These are phyloP conservation scores for Candida suzukii DNA, from an alignment of 805 yeast species.

Conservation along the genomic window DNA sequence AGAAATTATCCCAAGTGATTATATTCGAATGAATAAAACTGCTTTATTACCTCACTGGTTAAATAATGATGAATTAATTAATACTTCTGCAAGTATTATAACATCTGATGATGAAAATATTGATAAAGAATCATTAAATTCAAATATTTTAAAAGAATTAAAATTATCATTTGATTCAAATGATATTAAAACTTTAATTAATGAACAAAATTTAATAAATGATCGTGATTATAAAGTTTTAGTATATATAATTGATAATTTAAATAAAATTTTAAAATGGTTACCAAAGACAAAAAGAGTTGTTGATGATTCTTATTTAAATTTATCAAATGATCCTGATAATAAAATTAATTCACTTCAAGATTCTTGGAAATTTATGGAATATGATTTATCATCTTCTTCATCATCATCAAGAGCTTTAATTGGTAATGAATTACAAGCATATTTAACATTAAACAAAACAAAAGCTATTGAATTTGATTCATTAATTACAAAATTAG, in stretches of 20 bases:
- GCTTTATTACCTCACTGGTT: slow-evolving; percentile 27
- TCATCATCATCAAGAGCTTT: neutral
- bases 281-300: slow-evolving; percentile 46
- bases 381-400: slow-evolving; percentile 1
- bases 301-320: no score
- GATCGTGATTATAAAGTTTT: slow-evolving; percentile 41
- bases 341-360: slow-evolving; percentile 16
- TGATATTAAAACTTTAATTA: slow-evolving; percentile 26
- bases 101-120: slow-evolving; percentile 9
- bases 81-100: slow-evolving; percentile 26
- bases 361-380: slow-evolving; percentile 24
- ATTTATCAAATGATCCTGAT: slow-evolving; percentile 1
- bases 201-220: slow-evolving; percentile 45
- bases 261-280: slow-evolving; percentile 55
- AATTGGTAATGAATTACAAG: neutral
- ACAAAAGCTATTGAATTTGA: slow-evolving; percentile 30
- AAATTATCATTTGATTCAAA: neutral
- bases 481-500: slow-evolving; percentile 26
- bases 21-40: slow-evolving; percentile 3
- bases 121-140: neutral
- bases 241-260: slow-evolving; percentile 44
- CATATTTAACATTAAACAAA: slow-evolving; percentile 20
- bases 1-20: slow-evolving; percentile 14
- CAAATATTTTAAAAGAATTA: neutral
- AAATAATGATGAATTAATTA: slow-evolving; percentile 22